A percentile compares a stretch with the other conserved stretches of the same genome.
phyloP scores from a whole-genome alignment of 2,329 filamentous ascomycete genomes.

The Neocatenulostroma microsporum region DNA sequence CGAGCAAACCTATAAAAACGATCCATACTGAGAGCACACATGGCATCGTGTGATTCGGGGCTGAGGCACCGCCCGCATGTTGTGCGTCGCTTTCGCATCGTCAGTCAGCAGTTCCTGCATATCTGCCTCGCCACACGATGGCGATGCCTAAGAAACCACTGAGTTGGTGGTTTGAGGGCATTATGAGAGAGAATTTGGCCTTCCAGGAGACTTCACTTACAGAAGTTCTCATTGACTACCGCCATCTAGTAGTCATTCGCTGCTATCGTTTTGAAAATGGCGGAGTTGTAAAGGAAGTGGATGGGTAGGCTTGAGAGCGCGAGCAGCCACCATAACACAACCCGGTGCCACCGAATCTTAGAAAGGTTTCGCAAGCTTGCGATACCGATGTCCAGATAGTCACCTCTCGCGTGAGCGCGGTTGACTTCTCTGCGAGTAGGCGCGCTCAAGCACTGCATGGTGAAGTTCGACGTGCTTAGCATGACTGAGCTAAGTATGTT shows the following conservation, averaged over 20 bases:
- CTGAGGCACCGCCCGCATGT: no score
- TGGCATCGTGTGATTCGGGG: no score
- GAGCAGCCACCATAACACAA: slow-evolving; percentile 19
- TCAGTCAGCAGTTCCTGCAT: neutral
- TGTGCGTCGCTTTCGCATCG: neutral
- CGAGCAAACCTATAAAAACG: no score
- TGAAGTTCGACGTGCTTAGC: slow-evolving; percentile 1
- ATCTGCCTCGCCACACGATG: no score
- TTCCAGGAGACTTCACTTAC: no score
- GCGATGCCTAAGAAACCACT: no score
- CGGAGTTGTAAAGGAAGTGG: slow-evolving; percentile 30
- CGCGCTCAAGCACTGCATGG: slow-evolving; percentile 3
- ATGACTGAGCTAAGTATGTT: slow-evolving; percentile 4
- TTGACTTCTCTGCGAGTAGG: slow-evolving; percentile 3
- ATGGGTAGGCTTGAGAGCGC: slow-evolving; percentile 28
- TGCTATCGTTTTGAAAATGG: slow-evolving; percentile 17
- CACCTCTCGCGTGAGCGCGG: slow-evolving; percentile 34
- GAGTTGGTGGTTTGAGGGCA: no score
- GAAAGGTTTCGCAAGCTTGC: slow-evolving; percentile 34
- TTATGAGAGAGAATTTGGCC: no score
- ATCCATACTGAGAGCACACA: no score
- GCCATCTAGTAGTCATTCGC: slow-evolving; percentile 13
- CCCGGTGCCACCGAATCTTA: slow-evolving; percentile 14
- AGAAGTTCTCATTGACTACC: slow-evolving; percentile 6
- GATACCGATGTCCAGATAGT: slow-evolving; percentile 41